phyloP scores from a whole-genome alignment of 129 eudicot species.

The Daucus carota region DH1_v3.0 NC_030387.2:9172501-9173000 shows the following conservation, averaged over 20 bases:
- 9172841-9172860: slow-evolving; percentile 19
- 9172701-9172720: neutral
- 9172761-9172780: slow-evolving; percentile 51
- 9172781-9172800: slow-evolving; percentile 3
- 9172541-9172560: too few relatives aligned
- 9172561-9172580: too few relatives aligned
- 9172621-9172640: too few relatives aligned
- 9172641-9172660: neutral
- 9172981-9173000: too few relatives aligned
- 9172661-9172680: neutral
- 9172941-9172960: slow-evolving; percentile 26
- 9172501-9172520: too few relatives aligned
- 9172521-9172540: too few relatives aligned
- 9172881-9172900: slow-evolving; percentile 22
- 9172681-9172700: neutral
- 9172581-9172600: too few relatives aligned
- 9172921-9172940: slow-evolving; percentile 18
- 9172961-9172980: slow-evolving; percentile 12
- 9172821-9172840: slow-evolving; percentile 11
- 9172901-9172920: slow-evolving; percentile 31
- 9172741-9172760: slow-evolving; percentile 46
- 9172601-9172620: too few relatives aligned
- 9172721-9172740: slow-evolving; percentile 37
- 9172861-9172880: slow-evolving; percentile 31
- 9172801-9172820: neutral